Percentiles rank a stretch among this genome's conserved stretches.
Conservation (phyloP, 306 rosid genomes). For the Ceratonia siliqua region DNA sequence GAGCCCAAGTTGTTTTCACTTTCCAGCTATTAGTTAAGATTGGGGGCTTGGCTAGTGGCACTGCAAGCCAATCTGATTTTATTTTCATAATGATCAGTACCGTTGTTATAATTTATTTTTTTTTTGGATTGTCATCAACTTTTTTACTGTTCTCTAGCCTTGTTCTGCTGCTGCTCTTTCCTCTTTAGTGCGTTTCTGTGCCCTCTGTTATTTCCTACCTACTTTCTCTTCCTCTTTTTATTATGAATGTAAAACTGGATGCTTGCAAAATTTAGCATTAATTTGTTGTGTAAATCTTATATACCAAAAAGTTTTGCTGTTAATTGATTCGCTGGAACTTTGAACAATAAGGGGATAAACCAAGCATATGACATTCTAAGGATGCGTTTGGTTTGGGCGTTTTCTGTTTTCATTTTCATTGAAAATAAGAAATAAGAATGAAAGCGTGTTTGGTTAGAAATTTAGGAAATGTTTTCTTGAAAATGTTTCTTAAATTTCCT, state of each 20-base stretch:
- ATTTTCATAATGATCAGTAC: not conserved
- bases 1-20: slow-evolving; percentile 4
- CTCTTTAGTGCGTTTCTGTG: not conserved
- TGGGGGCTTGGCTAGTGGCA: not conserved
- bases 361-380: too few relatives aligned
- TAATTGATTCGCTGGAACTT: not conserved
- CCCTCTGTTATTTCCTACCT: not conserved
- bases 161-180: slow-evolving; percentile 11
- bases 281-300: not conserved
- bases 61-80: not conserved
- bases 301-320: slow-evolving; percentile 12
- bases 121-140: not conserved
- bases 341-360: too few relatives aligned
- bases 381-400: too few relatives aligned
- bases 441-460: too few relatives aligned
- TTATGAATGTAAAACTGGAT: not conserved
- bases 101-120: not conserved
- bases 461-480: too few relatives aligned
- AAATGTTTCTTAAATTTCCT: too few relatives aligned
- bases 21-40: not conserved
- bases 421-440: too few relatives aligned
- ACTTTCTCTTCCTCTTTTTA: not conserved
- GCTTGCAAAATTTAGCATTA: slow-evolving; percentile 1
- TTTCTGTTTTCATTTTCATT: too few relatives aligned
- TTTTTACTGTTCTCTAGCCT: not conserved